A percentile compares a stretch with the other conserved stretches of the same genome.
phyloP scores from a whole-genome alignment of 139 green algal species.

The Chlamydomonas incerta region DNA sequence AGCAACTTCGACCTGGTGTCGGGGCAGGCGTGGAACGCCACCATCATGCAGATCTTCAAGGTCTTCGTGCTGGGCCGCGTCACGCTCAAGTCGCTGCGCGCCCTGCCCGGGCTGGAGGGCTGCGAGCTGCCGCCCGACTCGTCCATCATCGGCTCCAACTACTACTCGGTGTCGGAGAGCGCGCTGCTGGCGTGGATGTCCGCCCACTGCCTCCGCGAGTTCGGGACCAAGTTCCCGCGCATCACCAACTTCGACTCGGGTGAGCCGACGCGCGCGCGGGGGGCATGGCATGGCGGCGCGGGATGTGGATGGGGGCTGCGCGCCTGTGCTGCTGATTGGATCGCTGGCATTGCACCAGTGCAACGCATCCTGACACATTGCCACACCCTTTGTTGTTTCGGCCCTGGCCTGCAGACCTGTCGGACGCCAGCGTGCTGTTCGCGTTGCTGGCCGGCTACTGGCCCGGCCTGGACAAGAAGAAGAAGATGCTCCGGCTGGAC shows the following conservation, averaged over 20 bases:
- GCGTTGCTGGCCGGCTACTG: constrained; percentile 75
- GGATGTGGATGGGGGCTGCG: no score
- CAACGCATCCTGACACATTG: no score
- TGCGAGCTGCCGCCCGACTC: constrained; percentile 55
- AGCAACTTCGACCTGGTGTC: constrained; percentile 64
- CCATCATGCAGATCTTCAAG: constrained; percentile 74
- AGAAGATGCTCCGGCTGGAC: constrained; percentile 31
- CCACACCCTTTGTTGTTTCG: no score
- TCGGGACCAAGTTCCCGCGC: constrained; percentile 49
- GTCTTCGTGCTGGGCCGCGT: constrained; percentile 78
- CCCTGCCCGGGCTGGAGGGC: constrained; percentile 53
- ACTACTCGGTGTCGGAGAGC: constrained; percentile 74
- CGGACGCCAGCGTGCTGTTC: constrained; percentile 60
- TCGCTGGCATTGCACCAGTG: no score
- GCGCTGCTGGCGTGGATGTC: constrained; percentile 79
- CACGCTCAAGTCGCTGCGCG: constrained; percentile 64
- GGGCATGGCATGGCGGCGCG: no score
- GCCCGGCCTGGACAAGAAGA: constrained; percentile 55
- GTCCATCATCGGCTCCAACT: constrained; percentile 64
- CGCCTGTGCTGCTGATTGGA: no score
- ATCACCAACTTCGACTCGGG: constrained; percentile 57
- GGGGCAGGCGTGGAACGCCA: constrained; percentile 66
- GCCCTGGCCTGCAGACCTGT: constrained; percentile 28
- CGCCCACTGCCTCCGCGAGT: constrained; percentile 55
- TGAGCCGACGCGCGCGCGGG: no score